These are phyloP conservation scores for Cercospora zeae-maydis DNA, from an alignment of 2,329 filamentous ascomycete genomes.

Conservation along the genomic window DNA sequence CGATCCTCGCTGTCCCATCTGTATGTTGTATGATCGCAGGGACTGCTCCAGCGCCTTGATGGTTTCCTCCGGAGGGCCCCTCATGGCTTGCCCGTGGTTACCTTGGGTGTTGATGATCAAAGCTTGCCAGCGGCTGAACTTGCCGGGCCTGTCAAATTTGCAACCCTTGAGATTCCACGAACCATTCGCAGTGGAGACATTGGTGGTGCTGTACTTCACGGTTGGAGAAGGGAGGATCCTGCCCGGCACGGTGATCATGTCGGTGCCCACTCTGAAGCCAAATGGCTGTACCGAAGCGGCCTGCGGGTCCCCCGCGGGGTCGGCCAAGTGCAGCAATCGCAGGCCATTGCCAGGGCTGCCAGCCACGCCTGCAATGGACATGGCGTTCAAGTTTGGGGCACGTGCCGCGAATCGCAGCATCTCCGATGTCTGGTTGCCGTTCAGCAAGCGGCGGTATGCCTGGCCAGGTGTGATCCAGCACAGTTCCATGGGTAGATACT, in stretches of 20 bases:
- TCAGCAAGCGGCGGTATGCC: conserved; percentile 57
- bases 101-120: conserved; percentile 27
- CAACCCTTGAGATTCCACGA: conserved; percentile 41
- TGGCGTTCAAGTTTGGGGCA: conserved; percentile 62
- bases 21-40: conserved; percentile 30
- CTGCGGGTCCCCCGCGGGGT: conserved; percentile 22
- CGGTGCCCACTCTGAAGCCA: conserved; percentile 58
- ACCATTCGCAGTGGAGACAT: conserved; percentile 22
- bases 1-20: conserved; percentile 22
- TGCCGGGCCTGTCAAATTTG: conserved; percentile 54
- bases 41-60: conserved; percentile 19
- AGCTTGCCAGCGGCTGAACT: conserved; percentile 49
- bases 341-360: conserved; percentile 49
- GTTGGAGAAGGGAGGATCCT: conserved; percentile 62
- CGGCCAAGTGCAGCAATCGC: conserved; percentile 52
- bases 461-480: conserved; percentile 65
- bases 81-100: conserved; percentile 16
- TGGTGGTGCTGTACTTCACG: conserved; percentile 53
- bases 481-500: conserved; percentile 65
- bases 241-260: conserved; percentile 68
- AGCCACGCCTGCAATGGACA: conserved; percentile 52
- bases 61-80: conserved; percentile 10
- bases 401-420: conserved; percentile 75
- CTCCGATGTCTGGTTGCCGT: conserved; percentile 56
- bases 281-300: conserved; percentile 46